Percentiles rank a stretch among this genome's conserved stretches.
phyloP scores from a whole-genome alignment of 2,329 filamentous ascomycete genomes.

The Trichophyton equinum region DNA sequence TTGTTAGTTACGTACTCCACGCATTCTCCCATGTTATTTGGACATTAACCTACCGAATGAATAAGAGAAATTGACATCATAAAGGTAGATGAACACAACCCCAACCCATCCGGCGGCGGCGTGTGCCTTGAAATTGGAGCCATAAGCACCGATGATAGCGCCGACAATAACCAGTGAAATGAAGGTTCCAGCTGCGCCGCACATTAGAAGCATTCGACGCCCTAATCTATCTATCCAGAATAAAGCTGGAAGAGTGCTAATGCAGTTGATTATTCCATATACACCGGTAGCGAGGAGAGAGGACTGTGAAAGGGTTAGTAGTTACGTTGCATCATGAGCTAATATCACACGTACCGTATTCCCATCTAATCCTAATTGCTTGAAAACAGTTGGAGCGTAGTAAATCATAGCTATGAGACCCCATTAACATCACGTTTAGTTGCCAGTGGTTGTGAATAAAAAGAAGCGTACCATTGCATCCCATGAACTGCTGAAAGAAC shows the following conservation, averaged over 20 bases:
- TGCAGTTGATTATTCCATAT: slow-evolving; percentile 29
- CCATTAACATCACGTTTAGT: no score
- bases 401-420: slow-evolving; percentile 31
- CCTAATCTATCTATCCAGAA: slow-evolving; percentile 27
- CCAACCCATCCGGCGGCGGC: slow-evolving; percentile 26
- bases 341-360: slow-evolving; percentile 17
- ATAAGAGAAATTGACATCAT: slow-evolving; percentile 28
- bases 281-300: slow-evolving; percentile 28
- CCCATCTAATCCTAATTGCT: slow-evolving; percentile 30
- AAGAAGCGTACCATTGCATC: slow-evolving; percentile 29
- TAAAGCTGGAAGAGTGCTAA: slow-evolving; percentile 24
- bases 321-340: not conserved
- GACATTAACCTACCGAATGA: slow-evolving; percentile 22
- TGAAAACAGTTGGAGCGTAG: slow-evolving; percentile 38
- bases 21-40: not conserved
- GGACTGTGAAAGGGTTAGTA: slow-evolving; percentile 10
- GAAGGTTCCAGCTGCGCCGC: slow-evolving; percentile 25
- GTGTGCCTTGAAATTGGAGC: slow-evolving; percentile 18
- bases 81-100: slow-evolving; percentile 29
- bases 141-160: slow-evolving; percentile 24
- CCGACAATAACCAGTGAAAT: slow-evolving; percentile 27
- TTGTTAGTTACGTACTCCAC: not conserved
- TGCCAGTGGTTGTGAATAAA: no score
- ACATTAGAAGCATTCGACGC: slow-evolving; percentile 24
- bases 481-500: slow-evolving; percentile 38